Evolutionary conservation across 768 basidiomycete genomes (phyloP).

Genomic region (Trametes cinnabarina): DNA sequence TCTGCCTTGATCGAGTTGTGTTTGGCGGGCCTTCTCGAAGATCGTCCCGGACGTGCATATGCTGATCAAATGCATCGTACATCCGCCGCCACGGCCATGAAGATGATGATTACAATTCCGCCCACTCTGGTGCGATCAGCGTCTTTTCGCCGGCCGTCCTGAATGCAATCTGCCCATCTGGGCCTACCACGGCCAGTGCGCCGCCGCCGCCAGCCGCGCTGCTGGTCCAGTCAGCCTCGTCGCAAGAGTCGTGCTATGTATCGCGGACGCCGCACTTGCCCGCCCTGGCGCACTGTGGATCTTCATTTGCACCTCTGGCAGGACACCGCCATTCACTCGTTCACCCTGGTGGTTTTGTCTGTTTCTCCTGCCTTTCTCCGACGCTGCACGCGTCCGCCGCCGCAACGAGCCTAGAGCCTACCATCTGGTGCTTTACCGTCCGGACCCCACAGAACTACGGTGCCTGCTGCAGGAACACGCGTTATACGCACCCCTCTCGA

Average conservation of each 20-base stretch:
- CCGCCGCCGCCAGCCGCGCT: conserved; percentile 8
- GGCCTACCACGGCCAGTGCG: background rate
- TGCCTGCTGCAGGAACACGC: background rate
- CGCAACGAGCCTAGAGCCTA: background rate
- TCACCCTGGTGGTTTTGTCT: conserved; percentile 17
- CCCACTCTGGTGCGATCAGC: conserved; percentile 8
- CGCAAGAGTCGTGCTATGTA: background rate
- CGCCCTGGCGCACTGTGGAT: background rate
- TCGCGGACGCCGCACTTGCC: background rate
- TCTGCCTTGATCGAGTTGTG: too few species aligned
- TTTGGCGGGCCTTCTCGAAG: background rate
- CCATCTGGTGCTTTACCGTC: background rate
- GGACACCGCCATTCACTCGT: background rate
- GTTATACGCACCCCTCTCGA: background rate
- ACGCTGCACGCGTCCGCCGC: background rate
- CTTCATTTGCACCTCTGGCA: conserved; percentile 3
- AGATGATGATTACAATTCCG: background rate
- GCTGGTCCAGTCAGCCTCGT: background rate
- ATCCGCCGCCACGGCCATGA: background rate
- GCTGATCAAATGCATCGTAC: background rate
- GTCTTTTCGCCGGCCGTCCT: conserved; percentile 4
- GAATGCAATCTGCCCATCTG: conserved; percentile 13
- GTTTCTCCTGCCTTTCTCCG: conserved; percentile 2
- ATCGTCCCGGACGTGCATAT: background rate
- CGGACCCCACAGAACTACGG: background rate